Conservation (phyloP, 768 basidiomycete genomes). For the Tylopilus sp. region DNA sequence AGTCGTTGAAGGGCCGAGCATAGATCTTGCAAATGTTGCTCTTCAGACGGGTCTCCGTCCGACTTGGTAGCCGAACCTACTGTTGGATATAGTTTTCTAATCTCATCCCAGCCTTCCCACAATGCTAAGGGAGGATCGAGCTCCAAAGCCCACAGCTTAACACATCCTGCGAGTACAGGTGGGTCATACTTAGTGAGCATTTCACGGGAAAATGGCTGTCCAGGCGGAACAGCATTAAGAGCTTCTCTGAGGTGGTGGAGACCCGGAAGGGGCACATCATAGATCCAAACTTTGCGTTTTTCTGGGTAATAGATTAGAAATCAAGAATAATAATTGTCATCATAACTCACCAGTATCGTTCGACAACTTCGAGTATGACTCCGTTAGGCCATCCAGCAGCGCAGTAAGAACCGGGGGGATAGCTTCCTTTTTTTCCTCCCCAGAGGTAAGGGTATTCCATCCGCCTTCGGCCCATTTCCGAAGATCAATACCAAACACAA, state of each 20-base stretch:
- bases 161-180: conserved; percentile 77
- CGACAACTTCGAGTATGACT: conserved; percentile 57
- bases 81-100: conserved; percentile 81
- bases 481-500: conserved; percentile 88
- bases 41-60: conserved; percentile 52
- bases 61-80: conserved; percentile 53
- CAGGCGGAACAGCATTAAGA: conserved; percentile 66
- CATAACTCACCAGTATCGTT: conserved; percentile 57
- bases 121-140: conserved; percentile 81
- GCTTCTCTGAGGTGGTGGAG: conserved; percentile 84
- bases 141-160: conserved; percentile 92
- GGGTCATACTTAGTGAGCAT: conserved; percentile 75
- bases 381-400: conserved; percentile 59
- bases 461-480: conserved; percentile 88
- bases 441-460: conserved; percentile 55
- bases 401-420: conserved; percentile 74
- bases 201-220: conserved; percentile 45
- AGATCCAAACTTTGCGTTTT: conserved; percentile 90
- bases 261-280: conserved; percentile 82
- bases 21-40: conserved; percentile 62
- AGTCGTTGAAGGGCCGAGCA: conserved; percentile 61
- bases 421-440: conserved; percentile 55
- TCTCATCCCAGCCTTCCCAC: conserved; percentile 91
- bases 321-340: not conserved
- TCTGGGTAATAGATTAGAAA: conserved; percentile 41